phyloP scores from a whole-genome alignment of 2,329 filamentous ascomycete genomes.

The Colletotrichum sansevieriae region DNA sequence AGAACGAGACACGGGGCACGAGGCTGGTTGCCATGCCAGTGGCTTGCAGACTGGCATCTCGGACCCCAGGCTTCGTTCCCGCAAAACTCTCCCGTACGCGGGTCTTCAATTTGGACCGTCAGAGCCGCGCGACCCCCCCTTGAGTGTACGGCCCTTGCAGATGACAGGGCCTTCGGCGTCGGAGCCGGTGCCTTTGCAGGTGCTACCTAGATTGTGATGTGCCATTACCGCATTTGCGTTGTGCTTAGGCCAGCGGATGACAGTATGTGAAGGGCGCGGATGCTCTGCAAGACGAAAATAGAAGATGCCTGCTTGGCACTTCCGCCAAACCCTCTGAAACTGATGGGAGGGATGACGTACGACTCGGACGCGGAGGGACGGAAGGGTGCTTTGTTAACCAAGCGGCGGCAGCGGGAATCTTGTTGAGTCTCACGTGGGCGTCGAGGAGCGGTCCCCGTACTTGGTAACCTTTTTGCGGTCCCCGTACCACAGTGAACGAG shows the following conservation, averaged over 20 bases:
- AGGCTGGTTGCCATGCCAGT: slow-evolving; percentile 24
- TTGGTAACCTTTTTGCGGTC: neutral
- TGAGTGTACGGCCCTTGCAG: slow-evolving; percentile 36
- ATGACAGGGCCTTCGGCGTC: slow-evolving; percentile 16
- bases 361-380: slow-evolving; percentile 24
- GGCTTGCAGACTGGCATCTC: slow-evolving; percentile 13
- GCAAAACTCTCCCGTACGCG: slow-evolving; percentile 31
- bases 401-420: slow-evolving; percentile 32
- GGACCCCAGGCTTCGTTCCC: slow-evolving; percentile 32
- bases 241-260: neutral
- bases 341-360: slow-evolving; percentile 40
- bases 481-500: slow-evolving; percentile 34
- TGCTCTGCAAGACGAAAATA: slow-evolving; percentile 23
- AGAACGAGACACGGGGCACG: slow-evolving; percentile 16
- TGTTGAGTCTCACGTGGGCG: slow-evolving; percentile 38
- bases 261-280: neutral
- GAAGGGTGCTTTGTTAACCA: slow-evolving; percentile 18
- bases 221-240: slow-evolving; percentile 10
- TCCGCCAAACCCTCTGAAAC: slow-evolving; percentile 16
- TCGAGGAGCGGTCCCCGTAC: slow-evolving; percentile 31
- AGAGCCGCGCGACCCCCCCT: slow-evolving; percentile 36
- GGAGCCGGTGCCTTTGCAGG: slow-evolving; percentile 5
- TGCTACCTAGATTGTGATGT: slow-evolving; percentile 21
- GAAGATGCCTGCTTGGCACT: slow-evolving; percentile 38
- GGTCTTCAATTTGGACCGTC: slow-evolving; percentile 36